A percentile compares a stretch with the other conserved stretches of the same genome.
phyloP scores from a whole-genome alignment of 495 filamentous ascomycete genomes.

The Annulohypoxylon maeteangense region DNA sequence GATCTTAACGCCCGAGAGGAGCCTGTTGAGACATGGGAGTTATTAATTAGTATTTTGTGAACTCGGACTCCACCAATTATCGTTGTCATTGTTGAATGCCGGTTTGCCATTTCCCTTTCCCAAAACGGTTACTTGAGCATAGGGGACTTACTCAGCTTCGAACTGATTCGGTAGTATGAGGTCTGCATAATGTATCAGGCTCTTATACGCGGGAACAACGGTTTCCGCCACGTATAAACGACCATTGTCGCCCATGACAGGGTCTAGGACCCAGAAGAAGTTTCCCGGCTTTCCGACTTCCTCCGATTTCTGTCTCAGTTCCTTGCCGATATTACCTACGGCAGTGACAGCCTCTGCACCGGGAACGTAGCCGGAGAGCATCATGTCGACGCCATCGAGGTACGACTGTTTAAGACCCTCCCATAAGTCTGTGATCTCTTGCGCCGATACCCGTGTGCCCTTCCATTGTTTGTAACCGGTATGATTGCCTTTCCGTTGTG shows the following conservation, averaged over 20 bases:
- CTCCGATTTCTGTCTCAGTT: slow-evolving; percentile 74
- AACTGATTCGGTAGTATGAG: slow-evolving; percentile 96
- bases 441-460: slow-evolving; percentile 79
- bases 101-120: not conserved
- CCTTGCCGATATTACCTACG: slow-evolving; percentile 82
- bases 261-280: slow-evolving; percentile 98
- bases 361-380: slow-evolving; percentile 93
- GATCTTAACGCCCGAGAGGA: slow-evolving; percentile 84
- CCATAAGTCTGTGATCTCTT: slow-evolving; percentile 87
- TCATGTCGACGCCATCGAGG: slow-evolving; percentile 86
- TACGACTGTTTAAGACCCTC: slow-evolving; percentile 82
- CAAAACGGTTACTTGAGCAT: not conserved
- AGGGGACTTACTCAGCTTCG: slow-evolving; percentile 81
- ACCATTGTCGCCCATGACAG: slow-evolving; percentile 97
- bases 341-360: slow-evolving; percentile 83
- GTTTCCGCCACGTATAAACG: slow-evolving; percentile 88
- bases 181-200: slow-evolving; percentile 80
- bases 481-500: slow-evolving; percentile 77
- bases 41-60: slow-evolving; percentile 7
- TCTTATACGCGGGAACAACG: slow-evolving; percentile 90
- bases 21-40: slow-evolving; percentile 56
- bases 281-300: slow-evolving; percentile 67
- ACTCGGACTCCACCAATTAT: not conserved
- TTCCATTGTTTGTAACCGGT: slow-evolving; percentile 88
- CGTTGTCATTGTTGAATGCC: not conserved